phyloP scores from a whole-genome alignment of 1,139 yeast genomes.

The Scheffersomyces segobiensis region DNA sequence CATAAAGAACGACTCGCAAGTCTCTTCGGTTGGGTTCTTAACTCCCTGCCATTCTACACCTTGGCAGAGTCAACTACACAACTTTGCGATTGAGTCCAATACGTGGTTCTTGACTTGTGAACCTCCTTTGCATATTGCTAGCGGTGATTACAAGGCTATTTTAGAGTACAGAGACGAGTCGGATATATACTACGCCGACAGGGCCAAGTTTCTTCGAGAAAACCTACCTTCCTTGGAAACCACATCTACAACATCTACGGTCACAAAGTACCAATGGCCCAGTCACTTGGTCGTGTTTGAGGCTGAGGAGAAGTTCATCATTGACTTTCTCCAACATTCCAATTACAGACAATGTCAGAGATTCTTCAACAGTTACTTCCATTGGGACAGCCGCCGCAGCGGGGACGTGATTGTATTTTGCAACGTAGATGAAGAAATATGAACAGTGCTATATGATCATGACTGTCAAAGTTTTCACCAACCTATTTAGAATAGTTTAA shows the following conservation, averaged over 20 bases:
- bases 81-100: constrained; percentile 37
- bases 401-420: constrained; percentile 76
- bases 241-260: constrained; percentile 32
- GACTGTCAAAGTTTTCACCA: background rate
- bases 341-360: constrained; percentile 51
- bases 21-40: constrained; percentile 67
- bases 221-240: constrained; percentile 14
- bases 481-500: background rate
- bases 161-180: constrained; percentile 75
- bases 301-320: constrained; percentile 51
- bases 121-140: constrained; percentile 66
- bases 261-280: constrained; percentile 59
- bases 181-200: constrained; percentile 75
- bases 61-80: constrained; percentile 83
- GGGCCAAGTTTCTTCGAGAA: constrained; percentile 46
- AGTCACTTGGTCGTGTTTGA: constrained; percentile 71
- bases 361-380: constrained; percentile 76
- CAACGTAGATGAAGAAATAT: background rate
- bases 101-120: constrained; percentile 87
- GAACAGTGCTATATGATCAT: background rate
- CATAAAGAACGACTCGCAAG: constrained; percentile 43
- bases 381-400: constrained; percentile 80
- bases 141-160: constrained; percentile 26
- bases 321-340: constrained; percentile 34
- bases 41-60: constrained; percentile 99